Evolutionary conservation across 2,329 filamentous ascomycete species (phyloP).

Genomic region (Hirsutella rhossiliensis): DNA sequence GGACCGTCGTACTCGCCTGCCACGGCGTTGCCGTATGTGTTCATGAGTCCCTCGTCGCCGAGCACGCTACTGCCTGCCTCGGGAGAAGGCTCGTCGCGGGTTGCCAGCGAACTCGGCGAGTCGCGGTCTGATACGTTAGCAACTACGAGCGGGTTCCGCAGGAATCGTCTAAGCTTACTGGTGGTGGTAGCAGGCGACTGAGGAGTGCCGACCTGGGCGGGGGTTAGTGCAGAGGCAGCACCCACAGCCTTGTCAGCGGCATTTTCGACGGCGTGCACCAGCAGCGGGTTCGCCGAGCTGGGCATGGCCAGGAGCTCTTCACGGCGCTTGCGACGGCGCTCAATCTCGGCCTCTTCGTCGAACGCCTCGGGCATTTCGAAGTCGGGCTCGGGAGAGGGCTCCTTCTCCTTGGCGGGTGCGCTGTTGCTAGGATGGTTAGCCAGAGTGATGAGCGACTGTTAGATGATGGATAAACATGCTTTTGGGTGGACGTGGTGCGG

Average conservation of each 20-base stretch:
- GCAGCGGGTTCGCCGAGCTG: constrained; percentile 58
- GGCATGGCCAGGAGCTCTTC: constrained; percentile 81
- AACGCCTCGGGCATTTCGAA: constrained; percentile 46
- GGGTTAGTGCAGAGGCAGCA: constrained; percentile 34
- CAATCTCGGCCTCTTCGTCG: constrained; percentile 73
- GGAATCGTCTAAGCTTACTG: too few species aligned
- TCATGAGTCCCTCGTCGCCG: constrained; percentile 56
- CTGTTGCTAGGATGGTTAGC: constrained; percentile 2
- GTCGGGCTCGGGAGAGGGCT: constrained; percentile 26
- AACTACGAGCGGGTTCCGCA: constrained; percentile 5
- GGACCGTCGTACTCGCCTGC: constrained; percentile 52
- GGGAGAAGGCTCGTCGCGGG: constrained; percentile 42
- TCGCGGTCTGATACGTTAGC: constrained; percentile 20
- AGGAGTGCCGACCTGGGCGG: constrained; percentile 23
- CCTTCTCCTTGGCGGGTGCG: constrained; percentile 7
- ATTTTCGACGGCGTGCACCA: constrained; percentile 57
- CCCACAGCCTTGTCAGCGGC: constrained; percentile 33
- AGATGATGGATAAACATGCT: not conserved
- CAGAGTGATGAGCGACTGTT: not conserved
- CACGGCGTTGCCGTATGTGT: constrained; percentile 36
- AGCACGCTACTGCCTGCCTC: constrained; percentile 45
- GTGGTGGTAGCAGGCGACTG: constrained; percentile 22
- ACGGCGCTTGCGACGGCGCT: constrained; percentile 71
- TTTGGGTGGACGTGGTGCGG: not conserved
- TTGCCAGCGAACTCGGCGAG: constrained; percentile 31